Percentiles rank a stretch among this genome's conserved stretches.
These are phyloP conservation scores for Candida golubevii DNA, from an alignment of 805 yeast genomes.

Conservation along the genomic window DNA sequence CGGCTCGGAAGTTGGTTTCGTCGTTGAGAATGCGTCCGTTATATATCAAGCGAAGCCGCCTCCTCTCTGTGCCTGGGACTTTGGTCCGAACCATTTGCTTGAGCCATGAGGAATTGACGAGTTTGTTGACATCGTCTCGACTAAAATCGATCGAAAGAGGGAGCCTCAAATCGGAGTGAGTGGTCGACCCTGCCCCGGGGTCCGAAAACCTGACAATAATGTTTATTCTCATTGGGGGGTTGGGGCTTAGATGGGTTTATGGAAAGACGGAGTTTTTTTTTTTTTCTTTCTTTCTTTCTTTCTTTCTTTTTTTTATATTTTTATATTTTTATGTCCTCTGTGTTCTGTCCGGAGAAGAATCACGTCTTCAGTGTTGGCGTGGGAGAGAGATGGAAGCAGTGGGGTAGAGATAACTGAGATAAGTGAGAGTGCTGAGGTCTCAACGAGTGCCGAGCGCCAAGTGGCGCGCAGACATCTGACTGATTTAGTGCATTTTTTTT, in stretches of 20 bases:
- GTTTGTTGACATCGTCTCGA: constrained; percentile 28
- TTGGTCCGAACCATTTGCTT: constrained; percentile 27
- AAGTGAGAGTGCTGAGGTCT: too few species aligned
- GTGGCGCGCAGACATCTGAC: too few species aligned
- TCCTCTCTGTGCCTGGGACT: constrained; percentile 15
- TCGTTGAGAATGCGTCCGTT: constrained; percentile 64
- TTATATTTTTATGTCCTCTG: too few species aligned
- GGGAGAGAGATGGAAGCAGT: too few species aligned
- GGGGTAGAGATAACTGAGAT: too few species aligned
- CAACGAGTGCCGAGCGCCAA: too few species aligned
- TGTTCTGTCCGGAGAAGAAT: not conserved
- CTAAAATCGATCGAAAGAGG: constrained; percentile 26
- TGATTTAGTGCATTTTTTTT: too few species aligned
- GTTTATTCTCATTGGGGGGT: constrained; percentile 19
- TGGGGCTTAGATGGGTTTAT: not conserved
- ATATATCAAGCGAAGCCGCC: constrained; percentile 61
- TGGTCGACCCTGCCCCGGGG: constrained; percentile 17
- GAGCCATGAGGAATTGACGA: constrained; percentile 30
- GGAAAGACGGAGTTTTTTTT: not conserved
- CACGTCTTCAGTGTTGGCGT: not conserved
- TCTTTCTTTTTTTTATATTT: too few species aligned
- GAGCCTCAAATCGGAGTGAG: constrained; percentile 25
- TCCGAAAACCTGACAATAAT: constrained; percentile 31
- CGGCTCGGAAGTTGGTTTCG: constrained; percentile 49
- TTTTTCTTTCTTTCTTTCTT: not conserved